Evolutionary conservation across 345 rosid species (phyloP), one percentile per base, ranked within the genome.

Genomic region (Mangifera indica): DNA sequence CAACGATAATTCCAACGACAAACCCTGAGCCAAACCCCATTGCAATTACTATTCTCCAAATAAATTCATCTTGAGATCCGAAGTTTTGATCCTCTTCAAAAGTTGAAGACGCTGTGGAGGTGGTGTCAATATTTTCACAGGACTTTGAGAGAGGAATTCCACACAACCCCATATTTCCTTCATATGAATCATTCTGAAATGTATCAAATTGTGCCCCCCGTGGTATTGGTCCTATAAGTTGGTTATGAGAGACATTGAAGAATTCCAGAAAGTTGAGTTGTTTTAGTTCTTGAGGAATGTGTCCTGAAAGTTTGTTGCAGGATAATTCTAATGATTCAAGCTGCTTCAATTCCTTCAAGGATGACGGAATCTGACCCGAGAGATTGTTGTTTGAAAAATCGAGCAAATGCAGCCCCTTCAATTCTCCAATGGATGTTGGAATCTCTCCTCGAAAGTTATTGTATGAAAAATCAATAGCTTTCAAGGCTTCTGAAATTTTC

Each of bases 251-350:
- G 34, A 81, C 17, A 62, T 79, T 62, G n/a, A 78, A 40, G n/a
- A 15, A 3, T 2, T 2, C 64, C 6, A 84, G 79, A 57, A 66
- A 79, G 6, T 48, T 67, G 3, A 81, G 76, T 2, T 70, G 20
- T 1, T 20, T 52, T 2, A 84, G 55, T 42, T 72, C 34, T 11
- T 55, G 51, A 51, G 81, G 81, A 15, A 84, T 77, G 1, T 37
- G 2, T 18, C 81, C 77, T 0, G 51, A 74, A 44, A 81, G 71
- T 22, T 40, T 25, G 70, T 78, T 83, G 0, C 9, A 24, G n/a
- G 83, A 78, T 18, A 78, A 71, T 21, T 81, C 84, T 14, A 78
- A 26, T 0, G 79, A 63, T 69, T 74, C 70, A 40, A 78, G 76
- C 0, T 20, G 11, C 0, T 34, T 13, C 3, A 79, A 29, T 2